These are phyloP conservation scores for Cymbidium sinense DNA, from an alignment of 106 monocot genomes.

Conservation along the genomic window DNA sequence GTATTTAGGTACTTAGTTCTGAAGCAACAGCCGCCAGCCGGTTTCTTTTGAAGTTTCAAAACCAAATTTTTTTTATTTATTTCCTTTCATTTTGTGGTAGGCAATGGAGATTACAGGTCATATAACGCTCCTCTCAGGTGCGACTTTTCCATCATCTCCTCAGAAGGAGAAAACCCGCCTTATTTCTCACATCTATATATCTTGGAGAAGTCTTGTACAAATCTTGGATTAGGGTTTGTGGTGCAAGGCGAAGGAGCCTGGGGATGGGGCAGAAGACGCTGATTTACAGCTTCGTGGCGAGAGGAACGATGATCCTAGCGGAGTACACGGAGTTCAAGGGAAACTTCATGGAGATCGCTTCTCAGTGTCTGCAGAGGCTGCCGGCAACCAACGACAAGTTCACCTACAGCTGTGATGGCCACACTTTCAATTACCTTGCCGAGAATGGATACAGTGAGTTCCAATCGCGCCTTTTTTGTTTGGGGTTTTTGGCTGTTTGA, in stretches of 20 bases:
- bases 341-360: slow-evolving; percentile 39
- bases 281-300: slow-evolving; percentile 46
- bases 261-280: slow-evolving; percentile 29
- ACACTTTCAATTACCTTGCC: slow-evolving; percentile 45
- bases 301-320: slow-evolving; percentile 39
- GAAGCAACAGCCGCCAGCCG: too few species aligned
- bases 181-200: neutral
- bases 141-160: neutral
- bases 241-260: neutral
- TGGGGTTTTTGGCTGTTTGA: neutral
- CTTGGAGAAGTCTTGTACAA: neutral
- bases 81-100: neutral
- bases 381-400: slow-evolving; percentile 39
- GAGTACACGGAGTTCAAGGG: slow-evolving; percentile 54
- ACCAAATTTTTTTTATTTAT: neutral
- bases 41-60: too few species aligned
- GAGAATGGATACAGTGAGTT: slow-evolving; percentile 38
- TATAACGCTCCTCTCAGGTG: neutral
- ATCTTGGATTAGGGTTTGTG: slow-evolving; percentile 19
- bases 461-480: neutral
- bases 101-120: neutral
- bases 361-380: slow-evolving; percentile 42
- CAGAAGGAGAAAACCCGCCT: neutral
- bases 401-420: slow-evolving; percentile 42
- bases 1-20: too few species aligned